These are phyloP conservation scores for Linanthus parryae DNA, from an alignment of 148 eudicot species.

Conservation along the genomic window DNA sequence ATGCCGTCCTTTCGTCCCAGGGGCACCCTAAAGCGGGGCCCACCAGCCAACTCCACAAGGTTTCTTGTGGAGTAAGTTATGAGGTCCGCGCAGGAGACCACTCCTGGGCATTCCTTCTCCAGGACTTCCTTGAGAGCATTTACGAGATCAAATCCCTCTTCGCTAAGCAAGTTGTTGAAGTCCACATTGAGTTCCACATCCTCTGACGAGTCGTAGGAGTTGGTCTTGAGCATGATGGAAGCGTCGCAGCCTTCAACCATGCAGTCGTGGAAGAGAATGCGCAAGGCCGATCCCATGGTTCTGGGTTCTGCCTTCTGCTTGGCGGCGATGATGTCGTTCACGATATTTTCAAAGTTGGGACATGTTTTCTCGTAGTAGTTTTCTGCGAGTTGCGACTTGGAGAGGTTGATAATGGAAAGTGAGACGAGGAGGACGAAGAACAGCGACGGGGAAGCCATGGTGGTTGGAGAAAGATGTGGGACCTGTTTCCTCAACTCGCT, in stretches of 20 bases:
- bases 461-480: too few relatives aligned
- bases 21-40: slow-evolving; percentile 11
- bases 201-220: slow-evolving; percentile 12
- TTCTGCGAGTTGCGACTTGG: too few relatives aligned
- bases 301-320: too few relatives aligned
- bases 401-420: too few relatives aligned
- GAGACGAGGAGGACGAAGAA: too few relatives aligned
- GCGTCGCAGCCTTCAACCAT: slow-evolving; percentile 44
- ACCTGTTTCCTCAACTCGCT: too few relatives aligned
- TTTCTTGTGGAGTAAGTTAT: slow-evolving; percentile 28
- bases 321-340: too few relatives aligned
- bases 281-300: too few relatives aligned
- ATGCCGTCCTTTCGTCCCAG: slow-evolving; percentile 29
- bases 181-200: slow-evolving; percentile 25
- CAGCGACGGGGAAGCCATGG: too few relatives aligned
- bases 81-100: slow-evolving; percentile 39
- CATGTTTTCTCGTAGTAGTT: too few relatives aligned
- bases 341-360: too few relatives aligned
- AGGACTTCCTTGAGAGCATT: slow-evolving; percentile 26
- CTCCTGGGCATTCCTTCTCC: slow-evolving; percentile 30
- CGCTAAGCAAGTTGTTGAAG: slow-evolving; percentile 6
- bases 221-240: slow-evolving; percentile 26
- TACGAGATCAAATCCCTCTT: slow-evolving; percentile 30
- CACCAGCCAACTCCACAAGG: slow-evolving; percentile 7
- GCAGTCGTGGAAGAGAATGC: too few relatives aligned